Base-by-base conservation (phyloP, 176 grass and related monocot genomes). In the Oropetium thomaeum region DNA sequence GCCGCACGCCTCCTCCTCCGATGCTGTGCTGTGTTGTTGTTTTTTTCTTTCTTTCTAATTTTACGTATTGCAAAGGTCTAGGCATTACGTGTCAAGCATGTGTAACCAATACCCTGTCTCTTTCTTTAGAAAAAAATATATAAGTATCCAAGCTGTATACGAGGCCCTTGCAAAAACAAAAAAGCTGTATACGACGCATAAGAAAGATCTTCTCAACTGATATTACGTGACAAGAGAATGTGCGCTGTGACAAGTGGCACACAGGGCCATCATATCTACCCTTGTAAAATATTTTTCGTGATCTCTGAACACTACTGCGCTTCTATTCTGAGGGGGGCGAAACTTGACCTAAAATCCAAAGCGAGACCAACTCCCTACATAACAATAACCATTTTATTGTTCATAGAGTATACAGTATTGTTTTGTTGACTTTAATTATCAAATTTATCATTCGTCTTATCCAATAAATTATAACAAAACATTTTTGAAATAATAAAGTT, bases 31-130 rank as follows among this genome's bases (percentile, higher is more conserved):
- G 45, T 45, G 42, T 14, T 3, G 4, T 14, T 14, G 4, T 55
- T 49, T 1, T 1, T 62, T 51, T 68, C 26, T 39, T n/a, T n/a
- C n/a, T n/a, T n/a, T n/a, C n/a, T n/a, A n/a, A 31, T 74, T 42
- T 10, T 41, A 1, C 41, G 17, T 5, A 43, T 28, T 19, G 42
- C 78, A 22, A 37, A 62, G 45, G 51, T n/a, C 65, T 37, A 82
- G 58, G 78, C 58, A 7, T 44, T 82, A 82, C 78, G 65, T 82
- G 78, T 77, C 58, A 26, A 51, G 55, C 12, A 69, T 48, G 40
- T 44, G 30, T 37, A 51, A 51, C 47, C 47, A 53, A 53, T 53
- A 10, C 8, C 19, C 22, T 26, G n/a, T 4, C 19, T 22, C 6
- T 9, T n/a, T 7, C 7, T n/a, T 51, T 1, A 23, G 22, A 25